Percentiles rank a stretch among this genome's conserved stretches.
Conservation (phyloP, 73 alveolate species). For the Tetrahymena malaccensis region DNA sequence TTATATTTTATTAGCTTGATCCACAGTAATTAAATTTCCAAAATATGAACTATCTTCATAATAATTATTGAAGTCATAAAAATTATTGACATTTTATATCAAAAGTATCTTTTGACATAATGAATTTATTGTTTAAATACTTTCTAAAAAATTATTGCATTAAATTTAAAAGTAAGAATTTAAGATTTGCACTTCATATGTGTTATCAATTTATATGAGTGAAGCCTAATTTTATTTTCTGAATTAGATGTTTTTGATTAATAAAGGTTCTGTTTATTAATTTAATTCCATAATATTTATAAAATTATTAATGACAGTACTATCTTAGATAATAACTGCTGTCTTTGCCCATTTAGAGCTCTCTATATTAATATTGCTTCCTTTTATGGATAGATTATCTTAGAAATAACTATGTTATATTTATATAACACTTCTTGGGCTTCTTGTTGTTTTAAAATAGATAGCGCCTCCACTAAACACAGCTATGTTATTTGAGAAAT, state of each 20-base stretch:
- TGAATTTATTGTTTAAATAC: no score
- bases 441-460: neutral
- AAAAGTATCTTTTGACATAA: neutral
- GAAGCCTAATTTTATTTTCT: no score
- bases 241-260: no score
- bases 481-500: neutral
- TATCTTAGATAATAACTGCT: neutral
- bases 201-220: no score
- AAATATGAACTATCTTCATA: neutral
- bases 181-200: no score
- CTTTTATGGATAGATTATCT: neutral
- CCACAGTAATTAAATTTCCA: neutral
- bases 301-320: no score
- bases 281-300: no score
- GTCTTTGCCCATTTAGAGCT: no score
- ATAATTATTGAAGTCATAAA: neutral
- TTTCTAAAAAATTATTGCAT: no score
- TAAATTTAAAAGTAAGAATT: no score
- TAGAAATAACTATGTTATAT: no score
- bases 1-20: neutral
- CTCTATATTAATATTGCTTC: neutral
- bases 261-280: no score
- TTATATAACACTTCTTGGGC: neutral
- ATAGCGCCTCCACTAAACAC: neutral
- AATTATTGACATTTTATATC: neutral